A percentile compares a stretch with the other conserved stretches of the same genome.
Evolutionary conservation across 306 rosid species (phyloP).

Genomic region (Echinosophora koreensis): DNA sequence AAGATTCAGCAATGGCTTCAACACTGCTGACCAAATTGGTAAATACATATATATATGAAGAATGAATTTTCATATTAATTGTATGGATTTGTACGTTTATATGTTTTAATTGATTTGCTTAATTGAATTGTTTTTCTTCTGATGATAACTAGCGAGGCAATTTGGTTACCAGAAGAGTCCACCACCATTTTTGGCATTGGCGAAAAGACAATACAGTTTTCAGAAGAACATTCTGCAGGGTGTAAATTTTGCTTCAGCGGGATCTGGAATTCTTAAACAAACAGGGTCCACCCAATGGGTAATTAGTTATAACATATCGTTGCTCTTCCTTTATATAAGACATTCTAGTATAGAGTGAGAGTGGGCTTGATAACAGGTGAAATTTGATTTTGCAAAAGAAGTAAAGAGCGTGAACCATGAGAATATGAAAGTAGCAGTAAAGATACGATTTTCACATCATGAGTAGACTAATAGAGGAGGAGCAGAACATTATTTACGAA

Average conservation of each 20-base stretch:
- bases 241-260: constrained; percentile 64
- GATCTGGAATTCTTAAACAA: constrained; percentile 53
- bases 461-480: too few species aligned
- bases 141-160: constrained; percentile 34
- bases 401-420: too few species aligned
- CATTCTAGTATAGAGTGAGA: too few species aligned
- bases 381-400: too few species aligned
- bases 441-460: too few species aligned
- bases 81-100: not conserved
- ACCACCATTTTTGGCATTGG: constrained; percentile 52
- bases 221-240: constrained; percentile 49
- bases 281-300: constrained; percentile 54
- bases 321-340: too few species aligned
- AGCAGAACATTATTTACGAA: too few species aligned
- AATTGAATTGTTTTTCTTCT: not conserved
- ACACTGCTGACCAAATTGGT: constrained; percentile 68
- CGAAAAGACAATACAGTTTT: constrained; percentile 18
- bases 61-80: not conserved
- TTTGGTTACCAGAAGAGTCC: constrained; percentile 60
- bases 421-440: too few species aligned
- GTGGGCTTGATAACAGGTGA: too few species aligned
- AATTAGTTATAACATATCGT: not conserved
- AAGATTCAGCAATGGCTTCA: constrained; percentile 71
- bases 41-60: not conserved
- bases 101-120: not conserved